Evolutionary conservation across 495 filamentous ascomycete genomes (phyloP), one percentile per base, ranked within the genome.

Genomic region (Penicillium fimorum): DNA sequence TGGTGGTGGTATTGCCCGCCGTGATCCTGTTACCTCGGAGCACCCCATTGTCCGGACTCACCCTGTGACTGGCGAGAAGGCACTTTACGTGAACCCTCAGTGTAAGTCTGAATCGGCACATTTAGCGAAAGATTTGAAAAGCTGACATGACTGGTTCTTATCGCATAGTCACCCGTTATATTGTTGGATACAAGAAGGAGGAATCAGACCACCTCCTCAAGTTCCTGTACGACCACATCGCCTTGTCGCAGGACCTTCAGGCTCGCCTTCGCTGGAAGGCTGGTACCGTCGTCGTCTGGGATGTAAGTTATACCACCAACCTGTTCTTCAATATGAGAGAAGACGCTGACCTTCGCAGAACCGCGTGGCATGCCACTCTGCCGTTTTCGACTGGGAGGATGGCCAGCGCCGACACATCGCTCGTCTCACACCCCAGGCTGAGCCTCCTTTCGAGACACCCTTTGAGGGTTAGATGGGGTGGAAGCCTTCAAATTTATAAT

Each of bases 381-480:
- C 90, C 10, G 75, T 92, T 33, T 78, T 91, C 18, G 90, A 93
- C 69, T 96, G 89, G 89, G 84, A 87, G 63, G 84, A 83, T 73
- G 89, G 89, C 3, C 83, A 88, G 73, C 78, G 91, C 55, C 78
- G 91, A 42, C 91, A 96, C 73, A 70, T 95, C 51, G 91, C 89
- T 3, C 78, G 91, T 37, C 88, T 96, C 64, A 92, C 91, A 9
- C 89, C 91, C 2, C 90, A 94, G 70, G 91, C 88, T 0, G 91
- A 95, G 75, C 60, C 69, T 42, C 89, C 88, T 5, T 86, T 75
- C 63, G 87, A 93, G 76, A 79, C 76, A 0, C 74, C 75, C 1
- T 79, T 76, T 56, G 74, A 77, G 12, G 86, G 13, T 69, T 85
- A 73, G 70, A 27, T 22, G 11, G 20, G n/a, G 9, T 25, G 32